Percentiles rank a stretch among this genome's conserved stretches.
phyloP scores from a whole-genome alignment of 208 protist species.

The Wallacemonas sp. region DNA sequence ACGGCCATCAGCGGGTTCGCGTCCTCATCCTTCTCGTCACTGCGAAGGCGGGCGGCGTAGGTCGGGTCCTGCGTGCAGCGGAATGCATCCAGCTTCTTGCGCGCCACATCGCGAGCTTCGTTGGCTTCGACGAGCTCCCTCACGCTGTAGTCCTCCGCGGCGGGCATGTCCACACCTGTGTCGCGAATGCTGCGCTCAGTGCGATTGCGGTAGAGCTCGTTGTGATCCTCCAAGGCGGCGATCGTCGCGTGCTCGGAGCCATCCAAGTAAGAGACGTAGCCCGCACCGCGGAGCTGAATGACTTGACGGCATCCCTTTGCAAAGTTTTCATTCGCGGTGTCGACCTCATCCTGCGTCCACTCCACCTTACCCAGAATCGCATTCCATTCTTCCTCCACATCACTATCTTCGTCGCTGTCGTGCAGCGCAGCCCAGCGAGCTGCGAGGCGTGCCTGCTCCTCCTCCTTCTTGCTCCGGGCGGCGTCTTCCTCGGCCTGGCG shows the following conservation, averaged over 20 bases:
- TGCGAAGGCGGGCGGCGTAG: constrained; percentile 49
- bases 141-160: constrained; percentile 38
- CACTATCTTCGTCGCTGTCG: constrained; percentile 46
- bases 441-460: constrained; percentile 21
- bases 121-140: constrained; percentile 27
- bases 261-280: constrained; percentile 77
- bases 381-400: constrained; percentile 29
- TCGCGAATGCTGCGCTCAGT: constrained; percentile 27
- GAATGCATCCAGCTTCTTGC: constrained; percentile 65
- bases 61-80: constrained; percentile 38
- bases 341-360: constrained; percentile 39
- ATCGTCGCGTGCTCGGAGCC: constrained; percentile 46
- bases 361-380: constrained; percentile 21
- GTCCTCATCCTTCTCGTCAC: constrained; percentile 40
- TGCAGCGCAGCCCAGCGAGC: constrained; percentile 11
- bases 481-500: constrained; percentile 24
- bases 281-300: constrained; percentile 21
- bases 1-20: constrained; percentile 26
- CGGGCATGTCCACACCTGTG: constrained; percentile 33
- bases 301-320: constrained; percentile 34
- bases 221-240: constrained; percentile 38
- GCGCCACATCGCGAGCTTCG: constrained; percentile 26
- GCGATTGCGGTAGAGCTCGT: constrained; percentile 28
- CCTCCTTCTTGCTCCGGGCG: constrained; percentile 16
- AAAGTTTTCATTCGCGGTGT: constrained; percentile 30